Percentiles rank a stretch among this genome's conserved stretches.
Conservation (phyloP, 208 protist genomes). For the Tritrichomonas foetus region DNA sequence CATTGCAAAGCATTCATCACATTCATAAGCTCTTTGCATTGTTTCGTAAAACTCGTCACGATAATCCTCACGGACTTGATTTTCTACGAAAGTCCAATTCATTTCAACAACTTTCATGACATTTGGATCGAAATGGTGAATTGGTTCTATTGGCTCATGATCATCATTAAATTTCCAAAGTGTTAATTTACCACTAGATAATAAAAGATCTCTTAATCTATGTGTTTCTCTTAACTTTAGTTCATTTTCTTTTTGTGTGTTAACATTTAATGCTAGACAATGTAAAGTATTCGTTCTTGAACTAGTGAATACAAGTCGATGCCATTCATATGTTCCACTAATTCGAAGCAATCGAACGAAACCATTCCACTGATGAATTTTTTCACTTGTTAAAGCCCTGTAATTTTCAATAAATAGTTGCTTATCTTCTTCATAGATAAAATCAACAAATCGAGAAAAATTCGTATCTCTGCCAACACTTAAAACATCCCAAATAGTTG, state of each 20-base stretch:
- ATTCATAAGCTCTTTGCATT: background rate
- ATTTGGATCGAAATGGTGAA: background rate
- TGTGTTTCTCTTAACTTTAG: background rate
- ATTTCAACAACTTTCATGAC: background rate
- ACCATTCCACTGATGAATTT: background rate
- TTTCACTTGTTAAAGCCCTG: background rate
- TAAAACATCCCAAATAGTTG: conserved; percentile 8
- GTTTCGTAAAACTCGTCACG: background rate
- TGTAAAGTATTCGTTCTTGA: background rate
- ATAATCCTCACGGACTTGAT: background rate
- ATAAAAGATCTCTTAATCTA: background rate
- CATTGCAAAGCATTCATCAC: background rate
- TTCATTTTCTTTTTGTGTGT: background rate
- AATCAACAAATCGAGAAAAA: background rate
- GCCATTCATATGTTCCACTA: background rate
- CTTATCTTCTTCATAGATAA: background rate
- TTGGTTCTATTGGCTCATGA: background rate
- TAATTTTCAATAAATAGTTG: background rate
- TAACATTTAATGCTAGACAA: background rate
- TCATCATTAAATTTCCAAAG: background rate
- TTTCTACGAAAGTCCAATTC: background rate
- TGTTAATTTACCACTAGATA: background rate
- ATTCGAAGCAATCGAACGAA: background rate
- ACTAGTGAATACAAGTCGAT: background rate
- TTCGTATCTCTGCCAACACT: background rate